phyloP scores from a whole-genome alignment of 2,329 filamentous ascomycete species.

The Neodidymelliopsis sp. region DNA sequence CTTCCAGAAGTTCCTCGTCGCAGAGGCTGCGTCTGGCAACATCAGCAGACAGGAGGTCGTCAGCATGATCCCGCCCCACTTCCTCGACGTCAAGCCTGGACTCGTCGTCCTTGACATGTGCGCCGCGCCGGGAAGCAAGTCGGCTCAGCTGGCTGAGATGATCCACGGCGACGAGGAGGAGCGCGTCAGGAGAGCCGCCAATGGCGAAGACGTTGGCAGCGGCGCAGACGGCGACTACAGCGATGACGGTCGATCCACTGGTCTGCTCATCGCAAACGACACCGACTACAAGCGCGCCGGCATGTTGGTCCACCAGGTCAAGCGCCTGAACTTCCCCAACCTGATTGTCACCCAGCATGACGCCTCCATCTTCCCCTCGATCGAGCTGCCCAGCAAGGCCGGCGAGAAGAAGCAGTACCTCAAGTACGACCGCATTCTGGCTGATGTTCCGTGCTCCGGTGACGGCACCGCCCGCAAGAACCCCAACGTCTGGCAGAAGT shows the following conservation, averaged over 20 bases:
- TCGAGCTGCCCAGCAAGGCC: slow-evolving; percentile 74
- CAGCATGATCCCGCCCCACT: slow-evolving; percentile 96
- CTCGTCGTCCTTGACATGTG: slow-evolving; percentile 97
- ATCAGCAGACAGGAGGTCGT: slow-evolving; percentile 98
- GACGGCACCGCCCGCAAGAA: slow-evolving; percentile 97
- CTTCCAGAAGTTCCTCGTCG: slow-evolving; percentile 97
- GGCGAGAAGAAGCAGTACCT: slow-evolving; percentile 73
- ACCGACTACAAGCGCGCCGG: slow-evolving; percentile 96
- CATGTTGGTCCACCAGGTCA: slow-evolving; percentile 97
- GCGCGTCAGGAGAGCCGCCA: slow-evolving; percentile 75
- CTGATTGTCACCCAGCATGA: slow-evolving; percentile 98
- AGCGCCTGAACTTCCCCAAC: slow-evolving; percentile 95
- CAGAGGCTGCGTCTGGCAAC: slow-evolving; percentile 95
- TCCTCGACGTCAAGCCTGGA: slow-evolving; percentile 89
- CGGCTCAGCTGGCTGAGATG: slow-evolving; percentile 93
- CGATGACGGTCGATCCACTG: slow-evolving; percentile 88
- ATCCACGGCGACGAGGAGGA: slow-evolving; percentile 92
- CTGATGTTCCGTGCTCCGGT: slow-evolving; percentile 95
- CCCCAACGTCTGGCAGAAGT: slow-evolving; percentile 91
- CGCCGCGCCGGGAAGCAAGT: slow-evolving; percentile 96
- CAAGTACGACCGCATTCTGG: slow-evolving; percentile 95
- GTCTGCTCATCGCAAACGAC: slow-evolving; percentile 93
- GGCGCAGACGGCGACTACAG: slow-evolving; percentile 60
- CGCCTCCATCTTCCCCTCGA: slow-evolving; percentile 91
- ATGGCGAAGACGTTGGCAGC: slow-evolving; percentile 68